phyloP scores from a whole-genome alignment of 345 rosid genomes.

The Trapa incisa region DNA sequence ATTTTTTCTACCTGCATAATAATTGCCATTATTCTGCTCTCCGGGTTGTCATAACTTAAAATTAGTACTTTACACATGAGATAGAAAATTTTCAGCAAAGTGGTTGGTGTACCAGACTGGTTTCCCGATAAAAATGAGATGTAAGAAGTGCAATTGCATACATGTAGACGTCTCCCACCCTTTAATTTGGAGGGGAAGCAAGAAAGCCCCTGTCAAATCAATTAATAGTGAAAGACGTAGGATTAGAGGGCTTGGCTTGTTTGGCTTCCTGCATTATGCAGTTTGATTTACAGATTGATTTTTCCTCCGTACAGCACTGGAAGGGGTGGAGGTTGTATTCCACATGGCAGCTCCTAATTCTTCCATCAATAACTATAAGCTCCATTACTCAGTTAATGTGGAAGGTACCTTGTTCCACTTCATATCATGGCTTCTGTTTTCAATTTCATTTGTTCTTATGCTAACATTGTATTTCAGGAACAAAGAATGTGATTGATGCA shows the following conservation, averaged over 20 bases:
- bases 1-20: neutral
- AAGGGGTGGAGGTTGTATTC: slow-evolving; percentile 76
- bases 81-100: too few relatives aligned
- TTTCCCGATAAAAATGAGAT: too few relatives aligned
- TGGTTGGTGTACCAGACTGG: too few relatives aligned
- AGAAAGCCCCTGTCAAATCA: too few relatives aligned
- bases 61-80: too few relatives aligned
- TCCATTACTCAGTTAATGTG: slow-evolving; percentile 85
- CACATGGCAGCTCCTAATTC: slow-evolving; percentile 99
- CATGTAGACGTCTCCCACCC: too few relatives aligned
- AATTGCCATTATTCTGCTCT: neutral
- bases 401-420: slow-evolving; percentile 31
- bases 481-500: slow-evolving; percentile 74
- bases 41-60: neutral
- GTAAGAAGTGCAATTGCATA: too few relatives aligned
- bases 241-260: too few relatives aligned
- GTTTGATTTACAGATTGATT: neutral
- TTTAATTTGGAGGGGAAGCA: too few relatives aligned
- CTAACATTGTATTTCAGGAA: slow-evolving; percentile 14
- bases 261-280: too few relatives aligned
- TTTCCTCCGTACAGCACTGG: slow-evolving; percentile 25
- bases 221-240: too few relatives aligned
- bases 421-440: neutral
- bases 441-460: neutral
- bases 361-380: slow-evolving; percentile 57